Evolutionary conservation across 129 eudicot genomes (phyloP).

Genomic region (Flaveria ramosissima): DNA sequence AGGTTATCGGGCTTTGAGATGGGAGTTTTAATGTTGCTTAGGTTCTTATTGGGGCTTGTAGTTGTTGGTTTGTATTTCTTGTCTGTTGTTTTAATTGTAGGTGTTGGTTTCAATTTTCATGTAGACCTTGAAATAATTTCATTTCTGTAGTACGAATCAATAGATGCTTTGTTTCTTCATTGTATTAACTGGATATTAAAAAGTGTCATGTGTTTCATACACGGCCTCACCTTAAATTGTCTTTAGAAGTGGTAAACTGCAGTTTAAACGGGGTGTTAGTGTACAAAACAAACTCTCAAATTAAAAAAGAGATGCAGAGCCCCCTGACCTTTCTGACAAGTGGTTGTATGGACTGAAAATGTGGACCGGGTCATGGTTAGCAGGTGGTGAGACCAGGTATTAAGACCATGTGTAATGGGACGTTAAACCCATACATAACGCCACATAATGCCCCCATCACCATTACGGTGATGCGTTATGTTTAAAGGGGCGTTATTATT

Average conservation of each 20-base stretch:
- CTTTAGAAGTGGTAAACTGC: too few species aligned
- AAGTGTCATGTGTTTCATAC: too few species aligned
- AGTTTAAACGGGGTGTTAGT: too few species aligned
- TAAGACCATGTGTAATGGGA: too few species aligned
- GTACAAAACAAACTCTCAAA: too few species aligned
- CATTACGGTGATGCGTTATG: too few species aligned
- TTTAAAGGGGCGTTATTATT: too few species aligned
- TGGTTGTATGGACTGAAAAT: neutral
- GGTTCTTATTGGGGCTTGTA: constrained; percentile 8
- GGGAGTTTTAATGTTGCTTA: neutral
- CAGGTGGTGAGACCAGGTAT: neutral
- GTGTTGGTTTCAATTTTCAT: constrained; percentile 20
- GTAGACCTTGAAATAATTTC: constrained; percentile 28
- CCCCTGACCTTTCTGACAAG: neutral
- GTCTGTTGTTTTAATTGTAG: constrained; percentile 31
- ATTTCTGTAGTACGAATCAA: constrained; percentile 22
- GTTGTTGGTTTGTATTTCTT: constrained; percentile 18
- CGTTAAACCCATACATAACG: too few species aligned
- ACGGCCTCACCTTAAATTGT: too few species aligned
- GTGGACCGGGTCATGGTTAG: neutral
- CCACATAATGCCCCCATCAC: too few species aligned
- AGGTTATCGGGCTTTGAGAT: constrained; percentile 13
- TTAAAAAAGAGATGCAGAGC: too few species aligned
- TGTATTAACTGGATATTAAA: too few species aligned
- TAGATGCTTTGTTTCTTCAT: neutral